Evolutionary conservation across 1,284 basidiomycete genomes (phyloP).

Genomic region (Coniophora puteana): DNA sequence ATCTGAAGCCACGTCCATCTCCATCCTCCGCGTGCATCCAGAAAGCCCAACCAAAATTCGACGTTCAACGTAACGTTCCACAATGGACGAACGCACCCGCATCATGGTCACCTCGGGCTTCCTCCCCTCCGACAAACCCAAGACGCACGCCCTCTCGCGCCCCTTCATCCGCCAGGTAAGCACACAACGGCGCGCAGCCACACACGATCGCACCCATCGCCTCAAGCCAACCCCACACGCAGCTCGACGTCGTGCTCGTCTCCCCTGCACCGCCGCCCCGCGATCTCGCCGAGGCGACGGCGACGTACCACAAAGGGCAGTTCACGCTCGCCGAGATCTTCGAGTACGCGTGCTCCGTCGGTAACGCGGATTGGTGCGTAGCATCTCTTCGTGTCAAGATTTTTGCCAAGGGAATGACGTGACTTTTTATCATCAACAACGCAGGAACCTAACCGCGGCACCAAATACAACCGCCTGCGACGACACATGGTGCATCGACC

Average conservation of each 20-base stretch:
- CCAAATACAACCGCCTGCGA: conserved; percentile 34
- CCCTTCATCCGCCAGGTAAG: too few species aligned
- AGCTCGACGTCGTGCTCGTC: conserved; percentile 58
- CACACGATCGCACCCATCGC: too few species aligned
- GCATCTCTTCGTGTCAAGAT: neutral
- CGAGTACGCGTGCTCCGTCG: conserved; percentile 22
- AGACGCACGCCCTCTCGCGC: too few species aligned
- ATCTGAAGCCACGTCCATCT: too few species aligned
- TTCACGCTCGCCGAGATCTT: conserved; percentile 40
- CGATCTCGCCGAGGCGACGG: conserved; percentile 34
- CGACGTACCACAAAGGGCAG: conserved; percentile 38
- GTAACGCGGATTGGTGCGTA: neutral
- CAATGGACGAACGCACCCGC: too few species aligned
- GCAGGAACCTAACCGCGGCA: conserved; percentile 34
- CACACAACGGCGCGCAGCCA: too few species aligned
- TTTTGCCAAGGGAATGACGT: conserved; percentile 1
- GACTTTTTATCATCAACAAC: conserved; percentile 12
- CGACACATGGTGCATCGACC: conserved; percentile 64
- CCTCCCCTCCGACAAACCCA: too few species aligned
- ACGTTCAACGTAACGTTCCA: too few species aligned
- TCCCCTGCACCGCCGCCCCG: conserved; percentile 31
- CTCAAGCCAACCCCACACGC: too few species aligned
- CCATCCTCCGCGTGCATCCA: too few species aligned
- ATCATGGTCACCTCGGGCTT: too few species aligned
- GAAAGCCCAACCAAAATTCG: too few species aligned